Conservation (phyloP, 352 stramenopile species). For the Globisporangium spinosum region DNA sequence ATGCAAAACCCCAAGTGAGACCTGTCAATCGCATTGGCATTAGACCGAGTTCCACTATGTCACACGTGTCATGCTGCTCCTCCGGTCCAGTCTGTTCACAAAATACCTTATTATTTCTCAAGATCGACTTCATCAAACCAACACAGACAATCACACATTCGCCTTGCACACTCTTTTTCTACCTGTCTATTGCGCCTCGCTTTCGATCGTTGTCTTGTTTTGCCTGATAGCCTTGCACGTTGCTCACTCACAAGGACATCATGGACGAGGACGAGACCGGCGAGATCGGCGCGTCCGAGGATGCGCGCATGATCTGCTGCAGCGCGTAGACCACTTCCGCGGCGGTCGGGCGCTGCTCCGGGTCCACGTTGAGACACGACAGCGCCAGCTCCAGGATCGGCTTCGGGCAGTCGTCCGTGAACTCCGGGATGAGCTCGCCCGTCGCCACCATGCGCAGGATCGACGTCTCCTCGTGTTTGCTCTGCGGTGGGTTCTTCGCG, state of each 20-base stretch:
- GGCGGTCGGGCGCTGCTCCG: slow-evolving; percentile 52
- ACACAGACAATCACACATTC: not conserved
- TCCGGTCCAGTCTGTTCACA: not conserved
- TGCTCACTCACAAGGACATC: slow-evolving; percentile 16
- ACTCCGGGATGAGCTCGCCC: slow-evolving; percentile 50
- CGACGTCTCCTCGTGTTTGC: slow-evolving; percentile 47
- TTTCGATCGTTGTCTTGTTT: not conserved
- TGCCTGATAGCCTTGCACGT: not conserved
- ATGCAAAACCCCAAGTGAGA: not conserved
- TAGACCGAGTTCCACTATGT: not conserved
- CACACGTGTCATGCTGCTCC: not conserved
- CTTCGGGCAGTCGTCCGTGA: slow-evolving; percentile 44
- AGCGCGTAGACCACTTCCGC: slow-evolving; percentile 58
- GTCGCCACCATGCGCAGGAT: slow-evolving; percentile 66
- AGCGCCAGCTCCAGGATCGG: slow-evolving; percentile 44
- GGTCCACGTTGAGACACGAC: slow-evolving; percentile 48
- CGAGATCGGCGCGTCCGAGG: slow-evolving; percentile 18
- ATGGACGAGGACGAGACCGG: slow-evolving; percentile 21
- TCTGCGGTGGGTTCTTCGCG: slow-evolving; percentile 41
- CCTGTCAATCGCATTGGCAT: too few species aligned
- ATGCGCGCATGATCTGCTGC: slow-evolving; percentile 35
- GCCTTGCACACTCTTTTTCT: not conserved
- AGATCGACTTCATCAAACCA: not conserved
- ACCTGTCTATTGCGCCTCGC: not conserved
- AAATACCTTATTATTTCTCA: not conserved